Base-by-base conservation (phyloP, 352 stramenopile species). In the Peronospora destructor region DNA sequence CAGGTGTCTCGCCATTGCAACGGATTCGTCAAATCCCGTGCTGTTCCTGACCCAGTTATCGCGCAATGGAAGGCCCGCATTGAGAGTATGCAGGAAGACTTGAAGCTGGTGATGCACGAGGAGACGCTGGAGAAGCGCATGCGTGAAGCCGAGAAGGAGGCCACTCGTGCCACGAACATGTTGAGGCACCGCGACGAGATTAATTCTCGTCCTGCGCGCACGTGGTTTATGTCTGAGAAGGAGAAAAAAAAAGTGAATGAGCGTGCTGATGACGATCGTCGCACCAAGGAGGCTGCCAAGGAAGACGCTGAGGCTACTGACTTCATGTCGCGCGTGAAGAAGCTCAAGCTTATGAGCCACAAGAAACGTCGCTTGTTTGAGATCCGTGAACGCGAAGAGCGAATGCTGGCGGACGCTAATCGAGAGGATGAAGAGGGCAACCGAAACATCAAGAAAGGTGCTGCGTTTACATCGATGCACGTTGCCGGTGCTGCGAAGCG, bases 111-210 rank as follows among this genome's bases (percentile, higher is more conserved):
- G 16, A 85, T 92, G 75, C 78, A 89, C 58, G 83, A 95, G 49
- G 86, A 96, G 47, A 82, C 71, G 33, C 64, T 94, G 1, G 90
- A 98, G 60, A 87, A 91, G 61, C 84, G 94, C 45, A 85, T 96
- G 69, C 82, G 87, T 32, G 69, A 87, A 45, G 89, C 85, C 0
- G 85, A 95, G 65, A 89, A 88, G 53, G 93, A 98, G 45, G 84
- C 81, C 5, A 78, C 87, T 45, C 77, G 85, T 4, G 91, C 91
- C 12, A 64, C 77, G 1, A 98, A 98, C 68, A 38, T 97, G 42
- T 60, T 98, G 13, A 76, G 76, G 57, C 87, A 97, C 61, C 73
- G 80, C 32, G 87, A 96, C 44, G 91, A 97, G 57, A 97, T 97
- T 47, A 57, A 69, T 6, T 67, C 73, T 32, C 78, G 90, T 6